Evolutionary conservation across 345 rosid genomes (phyloP).

Genomic region (Sonneratia alba): DNA sequence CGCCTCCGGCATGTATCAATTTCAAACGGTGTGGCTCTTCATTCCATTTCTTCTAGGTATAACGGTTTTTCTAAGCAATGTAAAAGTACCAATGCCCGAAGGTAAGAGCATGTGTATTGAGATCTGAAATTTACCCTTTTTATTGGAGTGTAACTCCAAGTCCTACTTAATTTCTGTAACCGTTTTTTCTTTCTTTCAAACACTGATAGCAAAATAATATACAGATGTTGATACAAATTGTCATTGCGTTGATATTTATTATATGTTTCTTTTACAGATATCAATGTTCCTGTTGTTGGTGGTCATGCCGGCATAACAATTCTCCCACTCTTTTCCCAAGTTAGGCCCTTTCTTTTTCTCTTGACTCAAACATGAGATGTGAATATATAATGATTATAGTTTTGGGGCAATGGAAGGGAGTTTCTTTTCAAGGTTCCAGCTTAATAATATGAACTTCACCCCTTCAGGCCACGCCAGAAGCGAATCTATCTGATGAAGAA

Average conservation of each 20-base stretch:
- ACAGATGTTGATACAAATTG: background rate
- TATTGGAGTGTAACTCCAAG: background rate
- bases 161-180: background rate
- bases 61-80: background rate
- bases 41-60: background rate
- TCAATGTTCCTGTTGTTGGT: constrained; percentile 77
- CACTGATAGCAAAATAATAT: background rate
- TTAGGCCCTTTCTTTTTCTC: constrained; percentile 13
- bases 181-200: no score
- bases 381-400: background rate
- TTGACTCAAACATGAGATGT: background rate
- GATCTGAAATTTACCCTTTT: background rate
- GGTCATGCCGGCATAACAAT: constrained; percentile 83
- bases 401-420: background rate
- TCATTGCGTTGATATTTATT: background rate
- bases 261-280: constrained; percentile 30
- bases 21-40: background rate
- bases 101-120: background rate
- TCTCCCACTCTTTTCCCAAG: constrained; percentile 82
- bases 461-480: constrained; percentile 66
- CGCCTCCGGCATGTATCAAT: no score
- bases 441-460: background rate
- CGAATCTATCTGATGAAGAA: constrained; percentile 51
- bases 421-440: background rate
- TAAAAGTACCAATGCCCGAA: background rate